These are phyloP conservation scores for Pelargonium cotyledonis DNA, from an alignment of 441 rosid species.

Conservation along the genomic window DNA sequence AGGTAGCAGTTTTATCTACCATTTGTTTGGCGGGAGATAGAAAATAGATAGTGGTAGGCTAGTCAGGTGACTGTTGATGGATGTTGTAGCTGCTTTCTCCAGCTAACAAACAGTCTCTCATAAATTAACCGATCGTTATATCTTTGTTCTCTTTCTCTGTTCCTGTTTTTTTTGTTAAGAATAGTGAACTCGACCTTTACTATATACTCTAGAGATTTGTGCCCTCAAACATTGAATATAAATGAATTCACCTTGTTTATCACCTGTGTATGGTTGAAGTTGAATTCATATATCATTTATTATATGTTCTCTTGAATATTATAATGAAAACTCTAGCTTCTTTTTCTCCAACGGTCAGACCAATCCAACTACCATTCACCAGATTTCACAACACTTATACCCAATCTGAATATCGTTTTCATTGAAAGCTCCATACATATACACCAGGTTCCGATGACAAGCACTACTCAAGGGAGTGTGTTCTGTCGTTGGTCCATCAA, in stretches of 20 bases:
- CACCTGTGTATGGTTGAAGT: too few species aligned
- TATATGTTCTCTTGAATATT: too few species aligned
- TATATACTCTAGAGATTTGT: background rate
- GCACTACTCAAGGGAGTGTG: background rate
- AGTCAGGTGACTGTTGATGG: background rate
- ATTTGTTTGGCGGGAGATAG: background rate
- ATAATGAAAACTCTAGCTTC: too few species aligned
- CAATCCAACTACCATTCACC: conserved; percentile 2
- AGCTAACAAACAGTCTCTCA: background rate
- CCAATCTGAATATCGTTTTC: background rate
- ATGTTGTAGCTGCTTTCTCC: background rate
- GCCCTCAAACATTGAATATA: too few species aligned
- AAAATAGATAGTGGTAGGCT: background rate
- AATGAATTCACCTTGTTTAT: too few species aligned
- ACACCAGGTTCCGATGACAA: background rate
- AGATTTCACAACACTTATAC: background rate
- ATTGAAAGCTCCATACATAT: background rate
- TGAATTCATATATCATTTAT: too few species aligned
- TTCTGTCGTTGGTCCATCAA: background rate
- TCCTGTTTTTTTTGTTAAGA: background rate
- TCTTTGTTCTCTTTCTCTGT: background rate
- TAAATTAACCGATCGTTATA: background rate
- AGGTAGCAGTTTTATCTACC: conserved; percentile 2
- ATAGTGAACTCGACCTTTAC: background rate
- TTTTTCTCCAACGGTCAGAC: background rate